Percentiles rank a stretch among this genome's conserved stretches.
Conservation (phyloP, 345 rosid genomes). For the Citrus mangshanensis region DNA sequence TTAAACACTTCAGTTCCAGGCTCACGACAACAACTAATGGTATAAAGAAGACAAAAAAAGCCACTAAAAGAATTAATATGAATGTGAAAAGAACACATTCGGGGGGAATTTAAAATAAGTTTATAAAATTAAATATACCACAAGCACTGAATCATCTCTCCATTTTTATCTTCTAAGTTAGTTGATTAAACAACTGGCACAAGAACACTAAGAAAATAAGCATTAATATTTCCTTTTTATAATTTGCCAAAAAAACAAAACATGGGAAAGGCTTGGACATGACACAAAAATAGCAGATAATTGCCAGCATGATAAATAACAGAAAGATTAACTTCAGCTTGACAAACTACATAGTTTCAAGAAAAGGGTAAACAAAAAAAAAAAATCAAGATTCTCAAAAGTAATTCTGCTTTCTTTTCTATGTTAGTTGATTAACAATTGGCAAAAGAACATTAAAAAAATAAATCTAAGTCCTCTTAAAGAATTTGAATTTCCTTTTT, state of each 20-base stretch:
- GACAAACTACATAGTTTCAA: neutral
- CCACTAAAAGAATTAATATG: neutral
- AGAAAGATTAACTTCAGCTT: neutral
- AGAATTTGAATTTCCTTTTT: neutral
- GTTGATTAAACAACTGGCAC: neutral
- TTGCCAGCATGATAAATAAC: neutral
- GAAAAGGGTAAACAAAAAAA: no score
- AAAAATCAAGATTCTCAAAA: neutral
- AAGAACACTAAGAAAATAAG: neutral
- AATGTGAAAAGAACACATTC: neutral
- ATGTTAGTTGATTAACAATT: neutral
- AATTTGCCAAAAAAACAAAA: neutral
- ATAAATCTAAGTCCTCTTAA: neutral
- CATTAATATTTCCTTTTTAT: neutral
- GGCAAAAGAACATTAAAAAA: neutral
- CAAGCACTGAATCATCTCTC: neutral
- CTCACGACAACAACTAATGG: neutral
- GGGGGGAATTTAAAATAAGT: neutral
- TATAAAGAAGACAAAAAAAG: neutral
- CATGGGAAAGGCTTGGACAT: neutral
- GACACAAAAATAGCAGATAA: neutral
- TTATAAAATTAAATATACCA: neutral
- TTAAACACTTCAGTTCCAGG: neutral
- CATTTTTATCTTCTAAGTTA: neutral
- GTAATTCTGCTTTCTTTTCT: no score